These are phyloP conservation scores for Suillus sp. DNA, from an alignment of 768 basidiomycete genomes.

Conservation along the genomic window DNA sequence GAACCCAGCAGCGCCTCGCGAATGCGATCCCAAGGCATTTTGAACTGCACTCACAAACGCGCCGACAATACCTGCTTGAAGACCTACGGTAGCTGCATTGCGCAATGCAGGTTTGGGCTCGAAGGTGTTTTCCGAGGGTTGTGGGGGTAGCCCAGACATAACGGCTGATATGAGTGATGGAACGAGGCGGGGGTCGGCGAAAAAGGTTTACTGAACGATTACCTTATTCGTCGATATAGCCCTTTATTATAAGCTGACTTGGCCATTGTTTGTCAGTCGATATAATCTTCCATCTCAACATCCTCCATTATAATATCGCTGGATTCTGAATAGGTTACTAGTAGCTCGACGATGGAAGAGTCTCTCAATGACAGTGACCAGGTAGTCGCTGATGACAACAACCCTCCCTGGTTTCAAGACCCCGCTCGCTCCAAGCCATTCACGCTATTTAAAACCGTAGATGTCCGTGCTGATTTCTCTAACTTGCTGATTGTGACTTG, in stretches of 20 bases:
- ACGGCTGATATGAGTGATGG: slow-evolving; percentile 9
- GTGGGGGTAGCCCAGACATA: slow-evolving; percentile 26
- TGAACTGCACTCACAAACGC: slow-evolving; percentile 72
- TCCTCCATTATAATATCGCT: background rate
- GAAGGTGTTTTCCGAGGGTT: slow-evolving; percentile 30
- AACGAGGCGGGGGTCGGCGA: slow-evolving; percentile 8
- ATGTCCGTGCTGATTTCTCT: slow-evolving; percentile 40
- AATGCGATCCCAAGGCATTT: slow-evolving; percentile 79
- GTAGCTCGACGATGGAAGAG: background rate
- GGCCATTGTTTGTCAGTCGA: background rate
- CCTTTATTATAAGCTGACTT: background rate
- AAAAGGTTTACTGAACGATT: slow-evolving; percentile 15
- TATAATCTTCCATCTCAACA: background rate
- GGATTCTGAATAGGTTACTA: background rate
- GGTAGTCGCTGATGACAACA: background rate
- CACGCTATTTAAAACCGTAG: slow-evolving; percentile 42
- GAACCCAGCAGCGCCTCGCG: slow-evolving; percentile 81
- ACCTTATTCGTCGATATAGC: slow-evolving; percentile 26
- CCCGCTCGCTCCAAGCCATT: slow-evolving; percentile 40
- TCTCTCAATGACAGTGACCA: background rate
- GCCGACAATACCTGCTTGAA: slow-evolving; percentile 69
- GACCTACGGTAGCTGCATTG: slow-evolving; percentile 56
- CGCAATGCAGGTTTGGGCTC: slow-evolving; percentile 56
- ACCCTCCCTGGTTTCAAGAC: slow-evolving; percentile 22
- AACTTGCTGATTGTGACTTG: slow-evolving; percentile 11